phyloP scores from a whole-genome alignment of 129 eudicot species.

The Saussurea involucrata region DNA sequence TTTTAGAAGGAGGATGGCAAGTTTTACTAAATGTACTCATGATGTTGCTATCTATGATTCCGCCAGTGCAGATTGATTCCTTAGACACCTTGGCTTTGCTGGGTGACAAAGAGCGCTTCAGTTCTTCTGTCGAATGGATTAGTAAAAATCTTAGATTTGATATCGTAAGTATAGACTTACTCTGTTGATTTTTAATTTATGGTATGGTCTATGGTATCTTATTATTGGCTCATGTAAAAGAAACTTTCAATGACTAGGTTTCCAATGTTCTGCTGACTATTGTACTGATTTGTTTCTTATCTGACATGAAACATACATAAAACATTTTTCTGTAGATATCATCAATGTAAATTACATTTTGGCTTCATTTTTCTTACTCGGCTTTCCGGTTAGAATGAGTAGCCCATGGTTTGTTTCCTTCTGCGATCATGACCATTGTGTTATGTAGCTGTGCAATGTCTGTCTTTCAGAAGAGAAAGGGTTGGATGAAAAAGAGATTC shows the following conservation, averaged over 20 bases:
- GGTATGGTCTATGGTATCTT: neutral
- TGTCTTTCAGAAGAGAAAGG: no score
- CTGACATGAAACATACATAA: neutral
- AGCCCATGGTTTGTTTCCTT: no score
- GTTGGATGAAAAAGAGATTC: no score
- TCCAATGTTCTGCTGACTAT: neutral
- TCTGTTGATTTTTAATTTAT: slow-evolving; percentile 2
- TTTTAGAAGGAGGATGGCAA: neutral
- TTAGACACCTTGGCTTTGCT: slow-evolving; percentile 91
- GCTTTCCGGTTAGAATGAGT: neutral
- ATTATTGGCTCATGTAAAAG: neutral
- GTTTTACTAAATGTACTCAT: neutral
- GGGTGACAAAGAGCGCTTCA: slow-evolving; percentile 77
- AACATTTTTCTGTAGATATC: neutral
- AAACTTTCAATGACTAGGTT: neutral
- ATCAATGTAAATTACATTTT: neutral
- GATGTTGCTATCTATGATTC: slow-evolving; percentile 10
- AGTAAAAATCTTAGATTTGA: slow-evolving; percentile 95
- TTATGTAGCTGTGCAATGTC: no score
- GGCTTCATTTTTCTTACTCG: neutral
- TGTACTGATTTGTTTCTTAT: neutral
- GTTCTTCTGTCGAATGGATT: slow-evolving; percentile 95
- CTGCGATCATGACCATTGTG: no score
- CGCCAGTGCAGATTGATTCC: slow-evolving; percentile 72
- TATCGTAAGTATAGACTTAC: slow-evolving; percentile 68